Conservation (phyloP, 1,284 basidiomycete genomes). For the Cystobasidium sp. region DNA sequence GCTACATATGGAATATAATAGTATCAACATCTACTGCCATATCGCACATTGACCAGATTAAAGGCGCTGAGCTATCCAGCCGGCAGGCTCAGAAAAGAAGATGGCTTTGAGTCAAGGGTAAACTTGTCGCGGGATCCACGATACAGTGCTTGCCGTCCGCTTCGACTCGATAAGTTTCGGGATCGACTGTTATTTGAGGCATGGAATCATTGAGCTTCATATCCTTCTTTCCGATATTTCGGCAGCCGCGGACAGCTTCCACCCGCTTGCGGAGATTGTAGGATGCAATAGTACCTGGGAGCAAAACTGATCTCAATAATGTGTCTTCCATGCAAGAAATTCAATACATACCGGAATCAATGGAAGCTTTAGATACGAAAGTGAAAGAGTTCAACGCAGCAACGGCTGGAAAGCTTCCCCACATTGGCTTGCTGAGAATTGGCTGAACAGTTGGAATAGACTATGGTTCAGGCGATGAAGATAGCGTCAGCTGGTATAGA, state of each 20-base stretch:
- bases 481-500: neutral
- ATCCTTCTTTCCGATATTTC: slow-evolving; percentile 76
- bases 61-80: neutral
- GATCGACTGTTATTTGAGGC: slow-evolving; percentile 85
- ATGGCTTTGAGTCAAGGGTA: slow-evolving; percentile 65
- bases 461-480: slow-evolving; percentile 33
- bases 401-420: slow-evolving; percentile 73
- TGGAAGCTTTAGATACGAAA: slow-evolving; percentile 80
- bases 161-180: slow-evolving; percentile 85
- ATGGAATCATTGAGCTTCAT: slow-evolving; percentile 90
- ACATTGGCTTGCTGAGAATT: slow-evolving; percentile 83
- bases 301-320: neutral
- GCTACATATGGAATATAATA: neutral
- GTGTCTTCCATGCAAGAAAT: neutral
- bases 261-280: slow-evolving; percentile 77
- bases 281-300: slow-evolving; percentile 63
- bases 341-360: slow-evolving; percentile 63
- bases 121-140: slow-evolving; percentile 71
- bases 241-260: slow-evolving; percentile 77
- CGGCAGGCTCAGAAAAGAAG: slow-evolving; percentile 34
- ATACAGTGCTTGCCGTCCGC: slow-evolving; percentile 79
- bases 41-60: neutral
- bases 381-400: slow-evolving; percentile 79
- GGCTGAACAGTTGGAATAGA: slow-evolving; percentile 95
- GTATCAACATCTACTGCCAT: neutral